A percentile compares a stretch with the other conserved stretches of the same genome.
phyloP scores from a whole-genome alignment of 2,329 filamentous ascomycete genomes.

The Hypomyces rosellus region DNA sequence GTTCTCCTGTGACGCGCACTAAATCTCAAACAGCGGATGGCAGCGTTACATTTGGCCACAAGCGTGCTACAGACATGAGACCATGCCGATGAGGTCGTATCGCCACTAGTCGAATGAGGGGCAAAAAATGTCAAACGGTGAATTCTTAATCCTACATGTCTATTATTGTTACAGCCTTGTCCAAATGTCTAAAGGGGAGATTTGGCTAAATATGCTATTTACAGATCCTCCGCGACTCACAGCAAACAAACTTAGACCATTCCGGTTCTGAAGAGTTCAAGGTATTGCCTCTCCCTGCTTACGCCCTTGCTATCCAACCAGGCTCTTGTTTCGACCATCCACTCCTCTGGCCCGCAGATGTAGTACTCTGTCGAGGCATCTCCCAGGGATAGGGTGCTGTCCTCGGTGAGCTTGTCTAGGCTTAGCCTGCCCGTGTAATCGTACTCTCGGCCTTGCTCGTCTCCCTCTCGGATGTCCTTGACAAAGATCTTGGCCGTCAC shows the following conservation, averaged over 20 bases:
- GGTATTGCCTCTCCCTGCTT: constrained; percentile 49
- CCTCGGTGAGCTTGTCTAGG: constrained; percentile 47
- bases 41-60: no score
- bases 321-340: constrained; percentile 58
- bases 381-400: constrained; percentile 48
- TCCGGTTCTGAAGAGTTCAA: constrained; percentile 65
- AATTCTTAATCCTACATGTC: no score
- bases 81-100: no score
- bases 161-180: no score
- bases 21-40: no score
- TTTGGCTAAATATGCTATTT: background rate
- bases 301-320: constrained; percentile 53
- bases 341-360: constrained; percentile 62
- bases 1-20: no score
- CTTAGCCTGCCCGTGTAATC: constrained; percentile 53
- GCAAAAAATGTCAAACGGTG: no score
- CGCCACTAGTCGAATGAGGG: no score
- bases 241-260: background rate
- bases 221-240: background rate
- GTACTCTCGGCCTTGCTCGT: constrained; percentile 49
- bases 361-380: constrained; percentile 58
- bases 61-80: no score
- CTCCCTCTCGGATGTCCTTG: constrained; percentile 38
- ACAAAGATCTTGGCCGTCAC: constrained; percentile 49
- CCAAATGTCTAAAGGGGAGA: no score